Percentiles rank a stretch among this genome's conserved stretches.
Conservation (phyloP, 495 filamentous ascomycete species). For the Extremus antarcticus region DNA sequence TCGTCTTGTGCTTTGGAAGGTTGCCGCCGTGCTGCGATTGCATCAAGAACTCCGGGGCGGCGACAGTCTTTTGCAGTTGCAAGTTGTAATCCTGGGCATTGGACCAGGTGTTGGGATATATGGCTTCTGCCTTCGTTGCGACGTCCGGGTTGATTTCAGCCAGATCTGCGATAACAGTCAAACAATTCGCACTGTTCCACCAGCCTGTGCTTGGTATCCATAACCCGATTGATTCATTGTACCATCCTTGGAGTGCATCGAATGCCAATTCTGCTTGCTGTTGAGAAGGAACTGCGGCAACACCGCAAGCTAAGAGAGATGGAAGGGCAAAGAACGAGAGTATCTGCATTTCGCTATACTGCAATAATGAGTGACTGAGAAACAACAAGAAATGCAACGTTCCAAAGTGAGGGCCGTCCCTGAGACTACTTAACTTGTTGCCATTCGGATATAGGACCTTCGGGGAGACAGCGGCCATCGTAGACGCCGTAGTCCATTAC, state of each 20-base stretch:
- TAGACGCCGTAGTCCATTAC: no score
- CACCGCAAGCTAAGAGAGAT: background rate
- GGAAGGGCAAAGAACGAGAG: background rate
- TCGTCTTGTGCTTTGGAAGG: conserved; percentile 1
- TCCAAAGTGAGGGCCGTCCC: background rate
- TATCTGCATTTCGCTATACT: background rate
- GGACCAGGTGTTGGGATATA: conserved; percentile 14
- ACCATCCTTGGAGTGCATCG: conserved; percentile 16
- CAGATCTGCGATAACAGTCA: conserved; percentile 20
- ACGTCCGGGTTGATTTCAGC: conserved; percentile 11
- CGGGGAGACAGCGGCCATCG: no score
- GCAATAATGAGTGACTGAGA: background rate
- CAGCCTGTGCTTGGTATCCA: conserved; percentile 17
- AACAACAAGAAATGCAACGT: background rate
- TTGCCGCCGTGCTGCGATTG: background rate
- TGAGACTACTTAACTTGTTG: background rate
- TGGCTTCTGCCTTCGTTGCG: conserved; percentile 5
- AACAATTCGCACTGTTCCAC: conserved; percentile 21
- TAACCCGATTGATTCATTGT: conserved; percentile 18
- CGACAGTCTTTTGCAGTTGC: conserved; percentile 12
- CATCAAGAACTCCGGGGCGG: conserved; percentile 1
- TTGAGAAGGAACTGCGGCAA: conserved; percentile 1
- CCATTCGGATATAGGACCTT: no score
- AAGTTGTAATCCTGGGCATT: conserved; percentile 15
- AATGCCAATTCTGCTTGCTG: conserved; percentile 10